phyloP scores from a whole-genome alignment of 495 filamentous ascomycete species.

The Schizothecium vesticola region DNA sequence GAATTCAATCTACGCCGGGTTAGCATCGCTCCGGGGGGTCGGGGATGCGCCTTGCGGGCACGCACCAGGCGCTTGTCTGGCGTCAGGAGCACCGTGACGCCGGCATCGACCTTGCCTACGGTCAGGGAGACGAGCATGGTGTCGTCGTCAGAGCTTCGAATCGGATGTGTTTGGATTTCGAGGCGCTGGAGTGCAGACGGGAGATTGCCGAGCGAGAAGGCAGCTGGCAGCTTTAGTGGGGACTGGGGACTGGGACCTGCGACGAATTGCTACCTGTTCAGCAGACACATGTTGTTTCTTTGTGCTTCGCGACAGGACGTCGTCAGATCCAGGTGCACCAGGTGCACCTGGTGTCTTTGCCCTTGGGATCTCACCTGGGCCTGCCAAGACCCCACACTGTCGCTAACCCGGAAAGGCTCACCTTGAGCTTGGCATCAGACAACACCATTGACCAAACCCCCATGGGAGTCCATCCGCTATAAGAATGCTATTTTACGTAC shows the following conservation, averaged over 20 bases:
- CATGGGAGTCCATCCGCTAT: background rate
- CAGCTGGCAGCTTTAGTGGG: background rate
- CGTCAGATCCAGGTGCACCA: background rate
- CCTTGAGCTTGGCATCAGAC: background rate
- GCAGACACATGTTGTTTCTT: background rate
- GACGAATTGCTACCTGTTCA: background rate
- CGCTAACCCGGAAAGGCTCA: background rate
- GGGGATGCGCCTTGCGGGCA: background rate
- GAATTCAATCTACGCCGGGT: conserved; percentile 79
- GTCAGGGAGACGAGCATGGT: conserved; percentile 95
- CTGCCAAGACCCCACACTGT: background rate
- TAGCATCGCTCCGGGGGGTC: background rate
- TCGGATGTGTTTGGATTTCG: background rate
- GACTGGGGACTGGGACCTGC: background rate
- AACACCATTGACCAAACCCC: background rate
- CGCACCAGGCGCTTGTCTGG: conserved; percentile 94
- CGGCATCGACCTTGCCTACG: conserved; percentile 98
- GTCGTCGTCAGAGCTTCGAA: background rate
- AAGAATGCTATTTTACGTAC: background rate
- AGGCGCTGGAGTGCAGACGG: background rate
- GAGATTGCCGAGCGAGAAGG: background rate
- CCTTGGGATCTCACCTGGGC: background rate
- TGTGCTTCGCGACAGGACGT: background rate
- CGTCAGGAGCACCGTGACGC: conserved; percentile 92
- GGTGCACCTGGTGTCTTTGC: background rate